A percentile compares a stretch with the other conserved stretches of the same genome.
Conservation (phyloP, 441 rosid genomes). For the Gossypium schwendimanii region DNA sequence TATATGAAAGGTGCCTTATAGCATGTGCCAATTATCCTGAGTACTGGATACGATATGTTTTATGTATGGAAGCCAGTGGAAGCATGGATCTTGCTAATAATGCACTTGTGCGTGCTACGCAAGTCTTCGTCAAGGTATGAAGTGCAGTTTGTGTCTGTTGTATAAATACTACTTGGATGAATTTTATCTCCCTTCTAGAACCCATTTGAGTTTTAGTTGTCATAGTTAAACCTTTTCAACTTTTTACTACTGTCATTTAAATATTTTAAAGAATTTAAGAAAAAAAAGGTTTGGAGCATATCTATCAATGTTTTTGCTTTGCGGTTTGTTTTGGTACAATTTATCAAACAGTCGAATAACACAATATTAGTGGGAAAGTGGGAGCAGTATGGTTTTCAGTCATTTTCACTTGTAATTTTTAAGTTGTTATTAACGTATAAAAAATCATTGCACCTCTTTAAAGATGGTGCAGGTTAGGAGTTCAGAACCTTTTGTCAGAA, state of each 20-base stretch:
- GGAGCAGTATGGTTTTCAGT: not conserved
- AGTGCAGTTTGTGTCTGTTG: not conserved
- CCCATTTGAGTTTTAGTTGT: not conserved
- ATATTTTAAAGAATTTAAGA: not conserved
- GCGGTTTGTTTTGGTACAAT: not conserved
- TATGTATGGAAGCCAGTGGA: conserved; percentile 74
- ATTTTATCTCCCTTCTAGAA: not conserved
- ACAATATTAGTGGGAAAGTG: not conserved
- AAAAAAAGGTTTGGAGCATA: not conserved
- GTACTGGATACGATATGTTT: conserved; percentile 80
- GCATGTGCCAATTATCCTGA: conserved; percentile 95
- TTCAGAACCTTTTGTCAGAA: not conserved
- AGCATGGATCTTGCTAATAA: conserved; percentile 82
- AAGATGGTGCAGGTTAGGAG: not conserved
- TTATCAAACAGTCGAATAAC: not conserved
- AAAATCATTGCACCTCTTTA: not conserved
- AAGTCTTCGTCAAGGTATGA: conserved; percentile 90
- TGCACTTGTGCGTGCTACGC: conserved; percentile 86
- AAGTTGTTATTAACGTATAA: not conserved
- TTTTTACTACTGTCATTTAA: not conserved
- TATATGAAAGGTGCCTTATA: conserved; percentile 88
- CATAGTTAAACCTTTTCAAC: not conserved
- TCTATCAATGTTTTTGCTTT: too few relatives aligned
- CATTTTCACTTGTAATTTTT: not conserved
- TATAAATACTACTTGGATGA: not conserved